Evolutionary conservation across 495 filamentous ascomycete species (phyloP).

Genomic region (Aspergillus ostianus): DNA sequence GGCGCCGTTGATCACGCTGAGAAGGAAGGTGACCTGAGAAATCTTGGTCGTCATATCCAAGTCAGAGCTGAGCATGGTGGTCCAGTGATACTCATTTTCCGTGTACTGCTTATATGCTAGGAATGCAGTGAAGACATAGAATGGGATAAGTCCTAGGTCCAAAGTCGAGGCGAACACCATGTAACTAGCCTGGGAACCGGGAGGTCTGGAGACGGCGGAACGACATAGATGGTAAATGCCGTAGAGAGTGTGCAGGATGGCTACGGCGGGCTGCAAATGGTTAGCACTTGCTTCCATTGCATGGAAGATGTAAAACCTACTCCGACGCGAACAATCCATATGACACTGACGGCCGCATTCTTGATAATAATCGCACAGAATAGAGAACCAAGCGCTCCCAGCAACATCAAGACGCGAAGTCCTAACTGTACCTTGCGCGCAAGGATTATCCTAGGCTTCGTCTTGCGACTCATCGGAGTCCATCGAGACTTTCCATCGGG

Average conservation of each 20-base stretch:
- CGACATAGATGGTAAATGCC: conserved; percentile 73
- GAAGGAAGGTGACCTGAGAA: conserved; percentile 60
- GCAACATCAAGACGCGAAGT: conserved; percentile 60
- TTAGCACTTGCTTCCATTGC: neutral
- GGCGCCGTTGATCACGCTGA: conserved; percentile 56
- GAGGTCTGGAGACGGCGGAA: conserved; percentile 63
- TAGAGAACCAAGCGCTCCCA: conserved; percentile 67
- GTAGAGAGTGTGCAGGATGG: conserved; percentile 68
- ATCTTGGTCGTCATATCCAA: conserved; percentile 50
- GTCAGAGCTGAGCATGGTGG: conserved; percentile 53
- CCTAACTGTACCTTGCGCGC: conserved; percentile 63
- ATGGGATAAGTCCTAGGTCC: conserved; percentile 70
- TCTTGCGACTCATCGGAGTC: conserved; percentile 66
- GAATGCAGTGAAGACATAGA: conserved; percentile 71
- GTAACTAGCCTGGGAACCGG: conserved; percentile 78
- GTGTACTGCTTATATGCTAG: conserved; percentile 48
- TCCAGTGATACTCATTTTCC: conserved; percentile 54
- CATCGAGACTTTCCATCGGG: conserved; percentile 50
- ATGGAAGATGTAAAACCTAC: conserved; percentile 45
- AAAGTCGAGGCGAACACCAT: conserved; percentile 74
- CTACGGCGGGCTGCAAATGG: conserved; percentile 61
- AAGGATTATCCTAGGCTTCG: conserved; percentile 66
- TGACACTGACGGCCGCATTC: conserved; percentile 55
- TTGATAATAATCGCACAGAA: conserved; percentile 71
- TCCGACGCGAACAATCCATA: conserved; percentile 76